These are phyloP conservation scores for Hypoxylon cercidicola DNA, from an alignment of 495 filamentous ascomycete genomes.

Conservation along the genomic window DNA sequence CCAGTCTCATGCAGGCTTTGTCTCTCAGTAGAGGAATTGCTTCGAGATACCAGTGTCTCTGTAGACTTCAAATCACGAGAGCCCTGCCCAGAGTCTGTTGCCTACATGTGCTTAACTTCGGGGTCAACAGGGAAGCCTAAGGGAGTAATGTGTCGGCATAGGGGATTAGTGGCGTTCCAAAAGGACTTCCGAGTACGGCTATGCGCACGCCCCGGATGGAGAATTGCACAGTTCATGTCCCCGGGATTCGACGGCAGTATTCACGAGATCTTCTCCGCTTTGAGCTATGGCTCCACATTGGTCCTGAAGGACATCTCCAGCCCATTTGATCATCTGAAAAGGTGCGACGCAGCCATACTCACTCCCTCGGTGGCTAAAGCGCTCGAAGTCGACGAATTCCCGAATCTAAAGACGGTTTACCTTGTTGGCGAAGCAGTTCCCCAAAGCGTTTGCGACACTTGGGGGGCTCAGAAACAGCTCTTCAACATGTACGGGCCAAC, in stretches of 20 bases:
- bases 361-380: neutral
- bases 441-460: slow-evolving; percentile 7
- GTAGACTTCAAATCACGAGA: neutral
- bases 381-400: neutral
- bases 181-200: slow-evolving; percentile 39
- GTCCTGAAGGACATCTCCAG: neutral
- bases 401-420: neutral
- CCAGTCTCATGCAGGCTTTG: slow-evolving; percentile 6
- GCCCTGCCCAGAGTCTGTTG: slow-evolving; percentile 12
- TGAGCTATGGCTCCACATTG: slow-evolving; percentile 52
- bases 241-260: slow-evolving; percentile 53
- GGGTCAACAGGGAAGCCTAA: slow-evolving; percentile 52
- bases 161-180: slow-evolving; percentile 41
- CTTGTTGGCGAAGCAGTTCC: neutral
- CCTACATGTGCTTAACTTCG: slow-evolving; percentile 53
- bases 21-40: slow-evolving; percentile 1
- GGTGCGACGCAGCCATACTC: neutral
- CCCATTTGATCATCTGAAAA: neutral
- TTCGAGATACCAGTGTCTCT: slow-evolving; percentile 10
- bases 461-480: slow-evolving; percentile 28
- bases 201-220: slow-evolving; percentile 39
- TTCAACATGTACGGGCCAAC: slow-evolving; percentile 56
- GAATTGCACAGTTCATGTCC: slow-evolving; percentile 48
- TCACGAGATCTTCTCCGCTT: slow-evolving; percentile 53
- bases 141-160: slow-evolving; percentile 42